Conservation (phyloP, 306 rosid species). For the Oemleria cerasiformis region DNA sequence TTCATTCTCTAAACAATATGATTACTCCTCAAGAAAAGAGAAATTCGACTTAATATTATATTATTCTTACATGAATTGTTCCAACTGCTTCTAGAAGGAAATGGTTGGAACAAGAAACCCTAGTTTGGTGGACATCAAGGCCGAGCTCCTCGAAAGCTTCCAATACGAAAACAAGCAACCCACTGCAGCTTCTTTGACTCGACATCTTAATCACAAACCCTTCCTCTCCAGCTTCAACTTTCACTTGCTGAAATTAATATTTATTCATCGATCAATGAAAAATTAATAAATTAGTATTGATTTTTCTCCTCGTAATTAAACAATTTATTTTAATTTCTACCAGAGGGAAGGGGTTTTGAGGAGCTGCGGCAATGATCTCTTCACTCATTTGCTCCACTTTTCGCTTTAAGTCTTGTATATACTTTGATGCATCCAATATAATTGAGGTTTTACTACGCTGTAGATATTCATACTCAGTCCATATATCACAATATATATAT, state of each 20-base stretch:
- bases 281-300: not conserved
- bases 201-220: constrained; percentile 49
- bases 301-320: not conserved
- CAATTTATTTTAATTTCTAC: constrained; percentile 9
- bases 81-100: constrained; percentile 52
- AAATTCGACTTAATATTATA: too few species aligned
- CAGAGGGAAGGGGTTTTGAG: constrained; percentile 43
- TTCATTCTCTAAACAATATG: too few species aligned
- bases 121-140: constrained; percentile 62
- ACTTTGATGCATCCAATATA: constrained; percentile 36
- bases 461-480: constrained; percentile 2
- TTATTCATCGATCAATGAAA: not conserved
- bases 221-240: constrained; percentile 38
- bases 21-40: too few species aligned
- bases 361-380: constrained; percentile 15
- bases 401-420: constrained; percentile 37
- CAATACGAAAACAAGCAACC: constrained; percentile 54
- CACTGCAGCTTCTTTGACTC: constrained; percentile 41
- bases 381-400: constrained; percentile 23
- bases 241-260: constrained; percentile 25
- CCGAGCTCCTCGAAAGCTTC: constrained; percentile 66
- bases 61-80: constrained; percentile 10
- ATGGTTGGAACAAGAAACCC: constrained; percentile 58
- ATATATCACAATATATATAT: too few species aligned
- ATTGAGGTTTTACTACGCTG: constrained; percentile 34